Conservation (phyloP, 441 rosid genomes). For the Eutrema salsugineum region DNA sequence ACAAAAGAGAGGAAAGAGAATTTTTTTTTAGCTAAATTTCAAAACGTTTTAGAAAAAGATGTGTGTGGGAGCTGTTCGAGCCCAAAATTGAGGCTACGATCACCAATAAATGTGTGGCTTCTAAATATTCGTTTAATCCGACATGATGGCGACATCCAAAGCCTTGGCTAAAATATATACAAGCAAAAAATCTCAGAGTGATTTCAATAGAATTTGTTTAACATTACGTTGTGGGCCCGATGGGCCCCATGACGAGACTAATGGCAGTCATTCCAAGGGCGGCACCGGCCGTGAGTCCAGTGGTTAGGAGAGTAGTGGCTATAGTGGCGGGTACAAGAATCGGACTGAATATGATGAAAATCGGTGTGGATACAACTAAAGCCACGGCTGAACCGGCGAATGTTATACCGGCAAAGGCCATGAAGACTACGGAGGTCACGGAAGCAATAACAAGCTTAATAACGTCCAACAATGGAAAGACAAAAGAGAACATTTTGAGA, state of each 20-base stretch:
- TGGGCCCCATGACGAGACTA: constrained; percentile 55
- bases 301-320: constrained; percentile 36
- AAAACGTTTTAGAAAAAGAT: background rate
- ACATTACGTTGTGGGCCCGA: constrained; percentile 45
- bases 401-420: constrained; percentile 49
- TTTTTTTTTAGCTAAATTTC: background rate
- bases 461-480: background rate
- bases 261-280: constrained; percentile 59
- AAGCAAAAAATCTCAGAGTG: background rate
- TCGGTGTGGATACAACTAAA: constrained; percentile 62
- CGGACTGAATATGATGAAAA: constrained; percentile 74
- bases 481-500: background rate
- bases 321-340: constrained; percentile 70
- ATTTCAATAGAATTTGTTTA: background rate
- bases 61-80: background rate
- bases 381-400: constrained; percentile 58
- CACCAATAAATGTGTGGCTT: background rate
- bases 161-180: background rate
- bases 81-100: background rate
- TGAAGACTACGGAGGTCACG: background rate
- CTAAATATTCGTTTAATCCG: background rate
- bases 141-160: background rate
- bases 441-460: background rate
- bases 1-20: background rate
- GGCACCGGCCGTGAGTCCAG: constrained; percentile 62